Evolutionary conservation across 75 land plant species (phyloP).

Genomic region (Sequoiadendron giganteum): DNA sequence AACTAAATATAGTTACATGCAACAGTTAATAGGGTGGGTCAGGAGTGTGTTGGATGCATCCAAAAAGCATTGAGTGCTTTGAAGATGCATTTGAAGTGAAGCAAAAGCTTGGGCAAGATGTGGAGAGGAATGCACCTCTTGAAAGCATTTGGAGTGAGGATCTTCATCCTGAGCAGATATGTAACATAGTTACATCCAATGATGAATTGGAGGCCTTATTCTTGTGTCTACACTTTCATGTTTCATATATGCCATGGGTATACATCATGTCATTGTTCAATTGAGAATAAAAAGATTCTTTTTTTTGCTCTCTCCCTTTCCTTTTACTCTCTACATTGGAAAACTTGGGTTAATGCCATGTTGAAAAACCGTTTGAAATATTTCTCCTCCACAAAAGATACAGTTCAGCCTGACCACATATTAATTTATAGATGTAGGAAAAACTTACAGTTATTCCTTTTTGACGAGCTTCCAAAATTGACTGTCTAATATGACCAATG

Average conservation of each 20-base stretch:
- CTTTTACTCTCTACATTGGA: neutral
- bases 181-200: neutral
- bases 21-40: neutral
- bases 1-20: neutral
- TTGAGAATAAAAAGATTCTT: neutral
- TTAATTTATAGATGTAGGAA: neutral
- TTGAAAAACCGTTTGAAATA: neutral
- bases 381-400: neutral
- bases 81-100: neutral
- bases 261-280: neutral
- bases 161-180: neutral
- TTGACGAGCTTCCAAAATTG: slow-evolving; percentile 58
- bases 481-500: slow-evolving; percentile 45
- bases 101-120: neutral
- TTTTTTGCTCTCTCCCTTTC: neutral
- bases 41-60: neutral
- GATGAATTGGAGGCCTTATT: neutral
- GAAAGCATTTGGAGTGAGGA: neutral
- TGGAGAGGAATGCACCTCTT: neutral
- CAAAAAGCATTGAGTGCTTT: neutral
- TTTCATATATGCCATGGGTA: neutral
- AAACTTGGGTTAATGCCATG: neutral
- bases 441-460: slow-evolving; percentile 83
- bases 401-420: neutral
- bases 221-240: neutral